Conservation (phyloP, 768 basidiomycete species). For the Tricholoma sp. region DNA sequence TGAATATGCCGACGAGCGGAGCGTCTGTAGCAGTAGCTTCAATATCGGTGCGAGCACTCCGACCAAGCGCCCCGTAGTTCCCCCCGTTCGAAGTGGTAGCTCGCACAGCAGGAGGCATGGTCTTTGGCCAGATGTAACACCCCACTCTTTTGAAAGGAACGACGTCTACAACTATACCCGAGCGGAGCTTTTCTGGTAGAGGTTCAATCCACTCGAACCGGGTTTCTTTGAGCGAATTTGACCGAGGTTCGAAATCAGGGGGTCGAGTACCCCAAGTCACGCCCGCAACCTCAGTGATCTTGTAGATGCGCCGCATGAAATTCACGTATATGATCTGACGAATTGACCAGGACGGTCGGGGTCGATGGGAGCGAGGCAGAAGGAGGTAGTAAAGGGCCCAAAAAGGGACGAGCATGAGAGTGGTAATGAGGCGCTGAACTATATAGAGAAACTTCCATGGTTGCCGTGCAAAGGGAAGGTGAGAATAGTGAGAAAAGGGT, state of each 20-base stretch:
- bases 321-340: conserved; percentile 46
- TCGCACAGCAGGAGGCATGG: conserved; percentile 12
- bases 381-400: conserved; percentile 42
- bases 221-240: conserved; percentile 34
- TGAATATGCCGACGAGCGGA: conserved; percentile 41
- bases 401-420: conserved; percentile 39
- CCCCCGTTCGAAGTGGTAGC: not conserved
- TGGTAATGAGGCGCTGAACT: conserved; percentile 41
- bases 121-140: conserved; percentile 44
- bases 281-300: conserved; percentile 51
- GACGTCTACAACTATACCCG: conserved; percentile 35
- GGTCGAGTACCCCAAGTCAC: conserved; percentile 50
- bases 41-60: conserved; percentile 14
- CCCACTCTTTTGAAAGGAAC: conserved; percentile 40
- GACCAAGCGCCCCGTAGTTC: not conserved
- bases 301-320: conserved; percentile 48
- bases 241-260: conserved; percentile 32
- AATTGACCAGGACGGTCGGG: conserved; percentile 46
- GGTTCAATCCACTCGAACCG: conserved; percentile 46
- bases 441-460: conserved; percentile 35
- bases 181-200: conserved; percentile 32
- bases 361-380: conserved; percentile 37
- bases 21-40: conserved; percentile 19
- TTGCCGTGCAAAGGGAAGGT: conserved; percentile 13
- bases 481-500: conserved; percentile 11